Evolutionary conservation across 2,329 filamentous ascomycete species (phyloP).

Genomic region (Penicillium sp.): DNA sequence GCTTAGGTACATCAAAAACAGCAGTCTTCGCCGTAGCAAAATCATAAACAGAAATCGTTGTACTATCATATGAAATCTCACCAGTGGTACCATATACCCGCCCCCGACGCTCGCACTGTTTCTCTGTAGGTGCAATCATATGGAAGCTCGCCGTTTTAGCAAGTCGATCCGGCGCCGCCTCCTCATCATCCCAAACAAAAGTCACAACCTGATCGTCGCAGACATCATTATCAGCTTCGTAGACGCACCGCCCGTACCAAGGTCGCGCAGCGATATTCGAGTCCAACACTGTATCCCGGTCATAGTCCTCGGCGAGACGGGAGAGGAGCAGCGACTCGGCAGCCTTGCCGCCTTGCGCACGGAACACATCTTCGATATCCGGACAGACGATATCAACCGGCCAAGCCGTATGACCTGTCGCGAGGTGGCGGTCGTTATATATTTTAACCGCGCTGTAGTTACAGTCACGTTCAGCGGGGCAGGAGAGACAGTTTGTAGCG

Average conservation of each 20-base stretch:
- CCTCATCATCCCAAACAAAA: slow-evolving; percentile 78
- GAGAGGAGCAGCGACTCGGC: slow-evolving; percentile 54
- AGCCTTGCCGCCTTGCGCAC: slow-evolving; percentile 45
- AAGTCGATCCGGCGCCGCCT: slow-evolving; percentile 47
- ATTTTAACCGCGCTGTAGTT: slow-evolving; percentile 83
- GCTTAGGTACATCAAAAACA: slow-evolving; percentile 59
- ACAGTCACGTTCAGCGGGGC: slow-evolving; percentile 71
- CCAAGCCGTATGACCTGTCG: slow-evolving; percentile 69
- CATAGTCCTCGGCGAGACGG: slow-evolving; percentile 56
- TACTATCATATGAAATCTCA: slow-evolving; percentile 82
- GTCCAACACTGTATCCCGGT: slow-evolving; percentile 54
- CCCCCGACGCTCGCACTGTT: slow-evolving; percentile 81
- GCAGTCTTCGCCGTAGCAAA: slow-evolving; percentile 60
- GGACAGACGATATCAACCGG: slow-evolving; percentile 86
- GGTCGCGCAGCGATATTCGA: slow-evolving; percentile 50
- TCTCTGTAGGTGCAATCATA: slow-evolving; percentile 88
- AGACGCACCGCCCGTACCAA: slow-evolving; percentile 95
- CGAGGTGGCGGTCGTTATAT: slow-evolving; percentile 70
- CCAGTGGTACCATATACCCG: slow-evolving; percentile 82
- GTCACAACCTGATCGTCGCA: slow-evolving; percentile 91
- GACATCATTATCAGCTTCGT: slow-evolving; percentile 88
- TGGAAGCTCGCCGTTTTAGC: slow-evolving; percentile 88
- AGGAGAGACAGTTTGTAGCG: slow-evolving; percentile 85
- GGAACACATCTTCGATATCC: slow-evolving; percentile 78
- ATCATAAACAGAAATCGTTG: slow-evolving; percentile 71